phyloP scores from a whole-genome alignment of 2,329 filamentous ascomycete species.

The Chaetothyriales sp. region DNA sequence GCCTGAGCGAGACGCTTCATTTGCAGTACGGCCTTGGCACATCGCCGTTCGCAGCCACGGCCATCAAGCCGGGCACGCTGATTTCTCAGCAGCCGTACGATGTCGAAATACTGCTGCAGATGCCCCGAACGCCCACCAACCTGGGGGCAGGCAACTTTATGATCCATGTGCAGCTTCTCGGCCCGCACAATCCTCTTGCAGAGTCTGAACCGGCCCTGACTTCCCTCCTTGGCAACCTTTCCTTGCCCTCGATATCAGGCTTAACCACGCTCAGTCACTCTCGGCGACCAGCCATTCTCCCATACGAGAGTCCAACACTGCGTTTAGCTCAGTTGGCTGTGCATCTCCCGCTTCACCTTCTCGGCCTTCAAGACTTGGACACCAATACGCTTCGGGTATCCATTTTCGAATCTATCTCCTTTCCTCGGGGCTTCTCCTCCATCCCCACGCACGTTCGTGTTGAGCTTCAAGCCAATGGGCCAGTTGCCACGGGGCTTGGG shows the following conservation, averaged over 20 bases:
- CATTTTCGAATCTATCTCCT: constrained; percentile 62
- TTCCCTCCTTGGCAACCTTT: constrained; percentile 18
- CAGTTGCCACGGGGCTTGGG: background rate
- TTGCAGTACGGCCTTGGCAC: constrained; percentile 37
- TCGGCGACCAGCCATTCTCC: constrained; percentile 62
- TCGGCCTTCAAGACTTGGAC: constrained; percentile 38
- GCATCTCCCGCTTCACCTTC: constrained; percentile 12
- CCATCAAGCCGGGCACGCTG: constrained; percentile 37
- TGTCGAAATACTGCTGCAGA: constrained; percentile 56
- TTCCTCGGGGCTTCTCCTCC: constrained; percentile 41
- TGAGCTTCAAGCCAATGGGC: constrained; percentile 49
- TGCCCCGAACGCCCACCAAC: constrained; percentile 70
- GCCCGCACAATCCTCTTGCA: constrained; percentile 1
- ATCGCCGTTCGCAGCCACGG: constrained; percentile 39
- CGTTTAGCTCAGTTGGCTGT: constrained; percentile 26
- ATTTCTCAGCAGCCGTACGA: constrained; percentile 72
- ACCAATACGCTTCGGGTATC: constrained; percentile 49
- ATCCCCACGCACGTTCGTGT: constrained; percentile 43
- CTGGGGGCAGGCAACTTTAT: constrained; percentile 81
- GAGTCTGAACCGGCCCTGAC: constrained; percentile 4
- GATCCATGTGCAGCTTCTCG: constrained; percentile 62
- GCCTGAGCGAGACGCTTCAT: constrained; percentile 48
- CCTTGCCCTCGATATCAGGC: constrained; percentile 22
- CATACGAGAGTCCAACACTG: constrained; percentile 66
- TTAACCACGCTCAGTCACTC: constrained; percentile 41